A percentile compares a stretch with the other conserved stretches of the same genome.
Conservation (phyloP, 192 early-diverging fungal genomes). For the Mortierella antarctica region DNA sequence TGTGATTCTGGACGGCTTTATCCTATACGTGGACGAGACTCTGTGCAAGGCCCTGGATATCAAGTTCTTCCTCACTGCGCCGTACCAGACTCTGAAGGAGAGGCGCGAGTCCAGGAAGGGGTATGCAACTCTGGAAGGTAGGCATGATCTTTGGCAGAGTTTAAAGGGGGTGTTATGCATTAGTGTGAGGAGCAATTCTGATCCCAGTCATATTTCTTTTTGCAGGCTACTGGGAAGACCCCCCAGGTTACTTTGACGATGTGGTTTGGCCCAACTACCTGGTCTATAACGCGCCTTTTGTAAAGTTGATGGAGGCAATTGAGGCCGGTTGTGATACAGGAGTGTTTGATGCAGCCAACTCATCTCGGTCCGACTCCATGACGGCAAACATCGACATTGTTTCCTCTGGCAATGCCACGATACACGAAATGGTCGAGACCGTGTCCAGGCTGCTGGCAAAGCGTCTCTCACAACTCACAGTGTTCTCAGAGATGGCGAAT, state of each 20-base stretch:
- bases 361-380: constrained; percentile 10
- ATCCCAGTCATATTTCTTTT: not conserved
- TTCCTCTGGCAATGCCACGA: constrained; percentile 19
- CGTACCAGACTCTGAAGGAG: constrained; percentile 68
- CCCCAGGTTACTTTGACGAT: constrained; percentile 79
- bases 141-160: not conserved
- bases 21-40: constrained; percentile 70
- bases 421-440: constrained; percentile 24
- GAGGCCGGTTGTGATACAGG: constrained; percentile 26
- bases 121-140: constrained; percentile 84
- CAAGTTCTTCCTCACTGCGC: constrained; percentile 69
- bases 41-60: constrained; percentile 59
- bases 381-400: constrained; percentile 34
- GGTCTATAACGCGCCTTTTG: constrained; percentile 55
- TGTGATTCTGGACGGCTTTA: constrained; percentile 82
- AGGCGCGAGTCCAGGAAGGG: constrained; percentile 71
- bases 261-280: constrained; percentile 84
- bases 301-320: constrained; percentile 21
- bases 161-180: too few relatives aligned
- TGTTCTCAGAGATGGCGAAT: too few relatives aligned
- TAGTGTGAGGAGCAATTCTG: not conserved
- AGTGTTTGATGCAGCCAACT: not conserved
- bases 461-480: constrained; percentile 10
- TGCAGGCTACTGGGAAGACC: constrained; percentile 75
- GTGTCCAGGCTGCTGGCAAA: constrained; percentile 12